Base-by-base conservation (phyloP, 805 yeast species). In the Tetrapisispora namnaoensis region DNA sequence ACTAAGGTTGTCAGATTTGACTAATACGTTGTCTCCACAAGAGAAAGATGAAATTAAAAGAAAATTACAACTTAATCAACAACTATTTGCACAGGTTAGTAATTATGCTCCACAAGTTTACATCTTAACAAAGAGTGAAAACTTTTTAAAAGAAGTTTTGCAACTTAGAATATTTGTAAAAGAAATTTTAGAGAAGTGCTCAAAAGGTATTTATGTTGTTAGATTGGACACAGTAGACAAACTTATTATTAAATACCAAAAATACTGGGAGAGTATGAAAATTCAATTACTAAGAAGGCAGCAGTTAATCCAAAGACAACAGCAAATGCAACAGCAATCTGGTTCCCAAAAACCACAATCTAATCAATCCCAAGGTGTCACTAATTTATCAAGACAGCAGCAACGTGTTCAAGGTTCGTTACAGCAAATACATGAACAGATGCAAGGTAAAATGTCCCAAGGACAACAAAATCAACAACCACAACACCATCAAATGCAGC, bases 121-220 rank as follows among this genome's bases (percentile, higher is more conserved):
- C 60, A 76, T 83, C 50, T 71, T 86, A 51, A 84, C 95, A 1
- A 80, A 82, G 56, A 85, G 84, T 62, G 76, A 74, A 44, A 86
- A 81, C 45, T 90, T 86, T 10, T 83, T 95, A 1, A 80, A 79
- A 58, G 77, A 86, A 55, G 75, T 89, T 51, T 74, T 89, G 51
- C 90, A 85, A 61, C 78, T 86, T 73, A 82, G 87, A 65, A 75
- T 80, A 51, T 82, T 87, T 82, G 80, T 86, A 41, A 82, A 80
- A 58, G 84, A 82, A 60, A 84, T 87, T 51, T 68, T 82, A 55
- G 93, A 86, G 46, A 80, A 77, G 42, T 70, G 87, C 54, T 76
- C 80, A 50, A 73, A 78, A 53, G 83, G 83, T 4, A 70, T 75
- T 21, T 87, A 76, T 59, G 76, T 81, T 53, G 90, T 90, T 1